phyloP scores from a whole-genome alignment of 352 stramenopile genomes.

The Pythium utonaiense region DNA sequence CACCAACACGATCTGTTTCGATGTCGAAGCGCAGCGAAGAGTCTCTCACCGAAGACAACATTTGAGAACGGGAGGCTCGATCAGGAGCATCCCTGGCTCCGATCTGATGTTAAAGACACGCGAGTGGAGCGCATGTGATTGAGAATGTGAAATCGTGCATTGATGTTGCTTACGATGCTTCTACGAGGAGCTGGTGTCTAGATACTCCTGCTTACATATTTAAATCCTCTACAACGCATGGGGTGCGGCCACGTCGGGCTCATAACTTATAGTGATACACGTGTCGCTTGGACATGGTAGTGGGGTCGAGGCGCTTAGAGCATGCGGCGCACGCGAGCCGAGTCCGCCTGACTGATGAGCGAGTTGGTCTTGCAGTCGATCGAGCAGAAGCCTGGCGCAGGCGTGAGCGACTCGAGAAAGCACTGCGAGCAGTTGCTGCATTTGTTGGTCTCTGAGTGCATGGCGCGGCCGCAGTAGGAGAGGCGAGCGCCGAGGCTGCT shows the following conservation, averaged over 20 bases:
- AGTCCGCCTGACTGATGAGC: conserved; percentile 68
- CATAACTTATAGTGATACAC: conserved; percentile 21
- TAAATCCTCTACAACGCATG: conserved; percentile 1
- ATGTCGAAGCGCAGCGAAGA: background rate
- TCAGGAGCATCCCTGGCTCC: no score
- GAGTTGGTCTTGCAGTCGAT: conserved; percentile 88
- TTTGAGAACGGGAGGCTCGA: no score
- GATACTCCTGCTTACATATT: background rate
- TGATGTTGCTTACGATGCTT: conserved; percentile 1
- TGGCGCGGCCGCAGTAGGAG: conserved; percentile 61
- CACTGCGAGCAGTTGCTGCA: conserved; percentile 78
- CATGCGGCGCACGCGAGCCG: conserved; percentile 53
- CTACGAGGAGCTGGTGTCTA: background rate
- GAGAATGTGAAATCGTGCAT: background rate
- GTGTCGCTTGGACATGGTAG: background rate
- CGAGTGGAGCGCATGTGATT: no score
- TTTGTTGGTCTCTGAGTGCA: conserved; percentile 77
- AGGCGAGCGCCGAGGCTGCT: conserved; percentile 41
- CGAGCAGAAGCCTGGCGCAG: conserved; percentile 71
- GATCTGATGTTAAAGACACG: no score
- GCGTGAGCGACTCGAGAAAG: conserved; percentile 62
- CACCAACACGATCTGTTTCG: background rate
- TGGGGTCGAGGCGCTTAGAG: conserved; percentile 24
- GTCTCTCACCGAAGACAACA: no score
- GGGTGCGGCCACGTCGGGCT: conserved; percentile 1